Conservation (phyloP, 305 asterid genomes). For the Fraxinus floribunda region DNA sequence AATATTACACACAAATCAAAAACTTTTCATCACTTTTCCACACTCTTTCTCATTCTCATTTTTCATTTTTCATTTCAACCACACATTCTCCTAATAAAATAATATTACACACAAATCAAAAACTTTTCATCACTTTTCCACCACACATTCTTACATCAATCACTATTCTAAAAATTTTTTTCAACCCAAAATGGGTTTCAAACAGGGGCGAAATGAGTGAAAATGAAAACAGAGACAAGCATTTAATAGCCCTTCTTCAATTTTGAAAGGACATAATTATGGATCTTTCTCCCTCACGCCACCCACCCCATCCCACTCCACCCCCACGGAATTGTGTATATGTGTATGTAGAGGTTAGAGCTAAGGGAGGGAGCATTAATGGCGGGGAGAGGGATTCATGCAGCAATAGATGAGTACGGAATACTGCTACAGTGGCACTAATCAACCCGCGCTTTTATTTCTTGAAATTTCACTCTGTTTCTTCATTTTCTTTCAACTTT, state of each 20-base stretch:
- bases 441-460: conserved; percentile 18
- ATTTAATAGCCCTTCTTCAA: conserved; percentile 6
- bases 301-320: not conserved
- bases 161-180: no score
- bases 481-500: no score
- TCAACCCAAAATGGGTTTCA: no score
- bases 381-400: conserved; percentile 29
- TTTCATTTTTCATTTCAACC: no score
- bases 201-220: conserved; percentile 8
- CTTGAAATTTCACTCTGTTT: conserved; percentile 24
- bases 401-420: conserved; percentile 24
- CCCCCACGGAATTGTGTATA: not conserved
- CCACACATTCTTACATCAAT: no score
- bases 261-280: not conserved
- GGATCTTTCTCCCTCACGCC: not conserved
- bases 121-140: no score
- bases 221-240: conserved; percentile 1
- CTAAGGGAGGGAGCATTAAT: conserved; percentile 20
- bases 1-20: no score
- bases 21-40: no score
- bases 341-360: not conserved
- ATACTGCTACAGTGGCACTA: conserved; percentile 29
- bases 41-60: no score
- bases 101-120: no score
- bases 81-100: no score